Evolutionary conservation across 176 grass and related monocot genomes (phyloP).

Genomic region (Pontederia crassipes): DNA sequence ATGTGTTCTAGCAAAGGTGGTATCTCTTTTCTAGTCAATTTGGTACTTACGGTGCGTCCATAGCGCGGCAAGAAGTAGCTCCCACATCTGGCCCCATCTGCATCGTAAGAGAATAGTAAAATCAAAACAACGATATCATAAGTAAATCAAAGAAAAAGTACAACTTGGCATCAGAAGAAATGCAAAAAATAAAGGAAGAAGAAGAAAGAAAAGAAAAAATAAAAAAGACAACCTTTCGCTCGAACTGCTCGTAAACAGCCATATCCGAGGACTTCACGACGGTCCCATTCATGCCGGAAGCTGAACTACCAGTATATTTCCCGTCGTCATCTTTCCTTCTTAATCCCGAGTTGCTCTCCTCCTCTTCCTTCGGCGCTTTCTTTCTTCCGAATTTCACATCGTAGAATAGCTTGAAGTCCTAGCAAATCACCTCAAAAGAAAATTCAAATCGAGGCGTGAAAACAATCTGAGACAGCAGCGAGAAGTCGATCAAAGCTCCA

Average conservation of each 20-base stretch:
- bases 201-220: not conserved
- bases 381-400: slow-evolving; percentile 65
- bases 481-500: too few relatives aligned
- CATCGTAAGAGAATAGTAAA: not conserved
- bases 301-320: slow-evolving; percentile 1
- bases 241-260: slow-evolving; percentile 89
- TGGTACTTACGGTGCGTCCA: not conserved
- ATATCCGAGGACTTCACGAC: slow-evolving; percentile 49
- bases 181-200: not conserved
- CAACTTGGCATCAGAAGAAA: not conserved
- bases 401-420: slow-evolving; percentile 76
- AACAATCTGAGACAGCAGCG: too few relatives aligned
- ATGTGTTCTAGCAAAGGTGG: too few relatives aligned
- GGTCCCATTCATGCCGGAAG: slow-evolving; percentile 30
- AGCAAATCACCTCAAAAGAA: not conserved
- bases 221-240: slow-evolving; percentile 46
- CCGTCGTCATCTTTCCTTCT: slow-evolving; percentile 20
- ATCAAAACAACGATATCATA: not conserved
- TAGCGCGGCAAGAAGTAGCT: not conserved
- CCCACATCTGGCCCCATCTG: not conserved
- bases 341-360: slow-evolving; percentile 9
- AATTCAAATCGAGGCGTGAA: not conserved
- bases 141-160: not conserved
- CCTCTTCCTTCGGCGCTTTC: slow-evolving; percentile 29
- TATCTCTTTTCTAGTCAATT: not conserved